Percentiles rank a stretch among this genome's conserved stretches.
These are phyloP conservation scores for Prunus kanzakura DNA, from an alignment of 306 rosid species.

Conservation along the genomic window DNA sequence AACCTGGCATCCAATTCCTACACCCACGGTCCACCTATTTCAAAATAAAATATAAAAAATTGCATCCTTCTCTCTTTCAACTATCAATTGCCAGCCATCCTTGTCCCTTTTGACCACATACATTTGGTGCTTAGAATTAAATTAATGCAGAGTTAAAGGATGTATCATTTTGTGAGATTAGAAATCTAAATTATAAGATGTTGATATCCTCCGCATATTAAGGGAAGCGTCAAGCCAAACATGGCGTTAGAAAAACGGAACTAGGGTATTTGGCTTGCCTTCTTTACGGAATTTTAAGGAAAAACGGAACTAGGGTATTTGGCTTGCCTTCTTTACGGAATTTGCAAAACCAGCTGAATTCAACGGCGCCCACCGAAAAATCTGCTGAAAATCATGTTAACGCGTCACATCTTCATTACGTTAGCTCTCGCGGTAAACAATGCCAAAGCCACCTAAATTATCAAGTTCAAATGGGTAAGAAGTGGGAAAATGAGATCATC, in stretches of 20 bases:
- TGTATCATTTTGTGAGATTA: too few relatives aligned
- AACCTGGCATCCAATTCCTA: slow-evolving; percentile 1
- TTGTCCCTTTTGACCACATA: too few relatives aligned
- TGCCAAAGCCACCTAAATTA: background rate
- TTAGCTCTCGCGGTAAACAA: background rate
- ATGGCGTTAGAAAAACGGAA: too few relatives aligned
- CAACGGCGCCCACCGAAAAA: background rate
- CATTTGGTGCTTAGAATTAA: too few relatives aligned
- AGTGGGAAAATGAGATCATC: too few relatives aligned
- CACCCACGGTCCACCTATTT: background rate
- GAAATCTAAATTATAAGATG: too few relatives aligned
- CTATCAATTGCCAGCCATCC: background rate
- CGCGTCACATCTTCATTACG: background rate
- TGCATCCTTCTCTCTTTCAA: background rate
- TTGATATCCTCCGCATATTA: too few relatives aligned
- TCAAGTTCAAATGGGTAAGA: background rate
- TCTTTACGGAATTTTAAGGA: background rate
- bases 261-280: background rate
- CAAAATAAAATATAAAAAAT: too few relatives aligned
- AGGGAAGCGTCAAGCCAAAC: too few relatives aligned
- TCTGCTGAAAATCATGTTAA: background rate
- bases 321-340: background rate
- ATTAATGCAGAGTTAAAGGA: too few relatives aligned
- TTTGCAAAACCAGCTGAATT: background rate
- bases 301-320: too few relatives aligned